Conservation (phyloP, 306 rosid genomes). For the Sicyos baderoa region DNA sequence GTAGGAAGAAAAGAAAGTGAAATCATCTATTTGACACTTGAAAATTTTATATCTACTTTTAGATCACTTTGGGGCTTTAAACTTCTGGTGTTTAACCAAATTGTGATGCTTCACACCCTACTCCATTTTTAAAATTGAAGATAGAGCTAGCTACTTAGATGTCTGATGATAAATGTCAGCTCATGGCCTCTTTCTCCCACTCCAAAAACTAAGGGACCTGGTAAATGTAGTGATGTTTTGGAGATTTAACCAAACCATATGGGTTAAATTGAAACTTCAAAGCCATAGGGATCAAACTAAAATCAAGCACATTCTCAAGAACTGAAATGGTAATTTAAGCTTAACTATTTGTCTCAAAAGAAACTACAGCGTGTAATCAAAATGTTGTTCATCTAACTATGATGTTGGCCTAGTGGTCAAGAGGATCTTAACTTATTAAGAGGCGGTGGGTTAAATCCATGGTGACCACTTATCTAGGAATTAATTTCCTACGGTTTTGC, state of each 20-base stretch:
- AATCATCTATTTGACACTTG: background rate
- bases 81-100: background rate
- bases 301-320: background rate
- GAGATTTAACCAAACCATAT: background rate
- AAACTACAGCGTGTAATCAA: background rate
- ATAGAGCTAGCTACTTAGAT: background rate
- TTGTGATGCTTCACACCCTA: background rate
- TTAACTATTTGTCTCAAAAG: background rate
- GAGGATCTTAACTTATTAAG: too few relatives aligned
- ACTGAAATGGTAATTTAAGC: background rate
- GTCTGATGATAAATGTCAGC: background rate
- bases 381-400: background rate
- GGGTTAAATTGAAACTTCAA: background rate
- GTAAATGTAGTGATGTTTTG: background rate
- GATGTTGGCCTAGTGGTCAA: too few relatives aligned
- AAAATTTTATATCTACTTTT: background rate
- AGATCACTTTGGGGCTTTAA: background rate
- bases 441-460: too few relatives aligned
- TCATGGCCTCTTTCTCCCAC: background rate
- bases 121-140: background rate
- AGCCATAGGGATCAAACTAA: background rate
- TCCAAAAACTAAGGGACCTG: background rate
- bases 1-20: background rate
- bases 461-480: too few relatives aligned
- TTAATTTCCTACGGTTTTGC: too few relatives aligned